Conservation (phyloP, 108 stramenopile genomes). For the Seminavis robusta region DNA sequence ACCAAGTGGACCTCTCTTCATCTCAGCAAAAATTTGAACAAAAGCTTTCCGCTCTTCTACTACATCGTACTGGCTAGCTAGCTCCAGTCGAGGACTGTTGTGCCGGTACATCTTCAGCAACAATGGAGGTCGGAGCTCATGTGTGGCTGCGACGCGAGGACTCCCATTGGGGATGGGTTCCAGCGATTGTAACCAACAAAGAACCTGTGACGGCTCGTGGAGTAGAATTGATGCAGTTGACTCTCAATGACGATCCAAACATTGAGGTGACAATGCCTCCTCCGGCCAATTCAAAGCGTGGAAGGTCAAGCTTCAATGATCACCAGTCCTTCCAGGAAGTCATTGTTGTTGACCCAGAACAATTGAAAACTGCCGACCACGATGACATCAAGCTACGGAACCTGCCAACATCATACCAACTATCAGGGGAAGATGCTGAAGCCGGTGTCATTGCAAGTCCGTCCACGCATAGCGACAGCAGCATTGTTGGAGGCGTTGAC, state of each 20-base stretch:
- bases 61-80: too few relatives aligned
- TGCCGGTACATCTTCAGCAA: too few relatives aligned
- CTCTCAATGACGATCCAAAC: conserved; percentile 45
- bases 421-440: conserved; percentile 53
- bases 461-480: conserved; percentile 20
- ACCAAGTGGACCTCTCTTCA: too few relatives aligned
- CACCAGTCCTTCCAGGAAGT: conserved; percentile 48
- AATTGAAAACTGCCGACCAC: conserved; percentile 69
- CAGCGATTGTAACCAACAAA: conserved; percentile 67
- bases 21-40: too few relatives aligned
- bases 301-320: conserved; percentile 39
- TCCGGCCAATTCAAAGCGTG: conserved; percentile 11
- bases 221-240: conserved; percentile 60
- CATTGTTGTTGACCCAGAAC: conserved; percentile 62
- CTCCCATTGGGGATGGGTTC: conserved; percentile 90
- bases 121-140: conserved; percentile 81
- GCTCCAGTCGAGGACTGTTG: too few relatives aligned
- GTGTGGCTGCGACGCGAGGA: conserved; percentile 80
- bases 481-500: conserved; percentile 62
- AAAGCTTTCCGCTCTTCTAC: too few relatives aligned
- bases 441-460: conserved; percentile 43
- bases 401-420: conserved; percentile 44
- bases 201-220: conserved; percentile 50
- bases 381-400: conserved; percentile 79
- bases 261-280: conserved; percentile 18